Conservation (phyloP, 345 rosid species). For the Heritiera littoralis region DNA sequence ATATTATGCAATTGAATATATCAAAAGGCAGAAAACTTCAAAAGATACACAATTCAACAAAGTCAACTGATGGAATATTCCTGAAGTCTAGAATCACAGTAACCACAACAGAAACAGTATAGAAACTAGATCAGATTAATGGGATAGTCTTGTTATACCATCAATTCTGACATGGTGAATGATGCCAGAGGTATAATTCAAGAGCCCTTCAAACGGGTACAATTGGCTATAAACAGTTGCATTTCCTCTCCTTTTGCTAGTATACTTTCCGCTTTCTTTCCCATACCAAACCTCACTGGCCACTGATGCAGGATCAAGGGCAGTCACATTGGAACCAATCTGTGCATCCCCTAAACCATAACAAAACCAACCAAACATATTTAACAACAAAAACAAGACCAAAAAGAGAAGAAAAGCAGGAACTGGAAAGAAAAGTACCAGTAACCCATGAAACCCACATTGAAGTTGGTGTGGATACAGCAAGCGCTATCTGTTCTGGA, state of each 20-base stretch:
- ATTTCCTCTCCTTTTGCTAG: slow-evolving; percentile 39
- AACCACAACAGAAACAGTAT: neutral
- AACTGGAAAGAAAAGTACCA: slow-evolving; percentile 39
- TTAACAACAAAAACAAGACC: neutral
- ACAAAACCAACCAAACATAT: slow-evolving; percentile 19
- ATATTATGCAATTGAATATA: neutral
- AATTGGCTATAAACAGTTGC: slow-evolving; percentile 73
- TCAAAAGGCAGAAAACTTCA: neutral
- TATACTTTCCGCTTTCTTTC: slow-evolving; percentile 49
- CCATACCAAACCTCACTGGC: slow-evolving; percentile 78
- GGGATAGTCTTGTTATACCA: slow-evolving; percentile 40
- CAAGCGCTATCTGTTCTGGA: slow-evolving; percentile 76
- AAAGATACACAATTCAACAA: neutral
- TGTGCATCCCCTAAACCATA: slow-evolving; percentile 62
- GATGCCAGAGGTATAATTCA: slow-evolving; percentile 81
- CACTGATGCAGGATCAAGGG: slow-evolving; percentile 56
- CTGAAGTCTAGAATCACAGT: neutral
- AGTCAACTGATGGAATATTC: neutral
- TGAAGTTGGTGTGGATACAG: slow-evolving; percentile 69
- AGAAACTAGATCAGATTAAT: neutral
- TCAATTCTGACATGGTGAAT: slow-evolving; percentile 77
- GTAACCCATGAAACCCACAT: slow-evolving; percentile 94
- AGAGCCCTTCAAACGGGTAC: slow-evolving; percentile 76
- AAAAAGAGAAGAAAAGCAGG: neutral
- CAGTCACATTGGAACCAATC: slow-evolving; percentile 57